phyloP scores from a whole-genome alignment of 257 asterid species.

The Galeopsis tetrahit region DNA sequence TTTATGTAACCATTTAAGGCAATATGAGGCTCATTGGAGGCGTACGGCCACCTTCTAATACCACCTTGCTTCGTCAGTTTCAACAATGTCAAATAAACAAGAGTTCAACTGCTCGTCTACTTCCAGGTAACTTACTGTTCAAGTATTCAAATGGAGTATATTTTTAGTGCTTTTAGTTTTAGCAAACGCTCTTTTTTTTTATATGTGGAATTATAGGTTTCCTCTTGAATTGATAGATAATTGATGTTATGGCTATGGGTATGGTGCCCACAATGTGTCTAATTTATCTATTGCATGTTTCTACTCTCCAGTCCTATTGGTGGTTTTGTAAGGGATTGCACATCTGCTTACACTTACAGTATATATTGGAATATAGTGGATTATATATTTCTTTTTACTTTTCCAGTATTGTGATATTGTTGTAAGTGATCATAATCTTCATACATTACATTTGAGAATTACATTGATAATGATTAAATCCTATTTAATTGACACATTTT shows the following conservation, averaged over 20 bases:
- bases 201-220: background rate
- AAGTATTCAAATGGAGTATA: too few relatives aligned
- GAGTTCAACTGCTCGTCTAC: constrained; percentile 28
- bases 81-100: constrained; percentile 32
- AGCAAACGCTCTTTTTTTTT: too few relatives aligned
- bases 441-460: constrained; percentile 6
- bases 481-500: background rate
- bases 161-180: too few relatives aligned
- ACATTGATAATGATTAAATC: constrained; percentile 13
- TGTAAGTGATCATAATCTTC: constrained; percentile 15
- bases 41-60: constrained; percentile 34
- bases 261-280: constrained; percentile 5
- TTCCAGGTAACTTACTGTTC: constrained; percentile 33
- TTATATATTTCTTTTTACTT: background rate
- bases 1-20: background rate
- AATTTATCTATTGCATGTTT: background rate
- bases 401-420: background rate
- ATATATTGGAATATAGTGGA: background rate
- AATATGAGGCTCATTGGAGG: constrained; percentile 43
- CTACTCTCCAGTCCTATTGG: background rate
- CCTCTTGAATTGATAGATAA: background rate
- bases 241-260: constrained; percentile 17
- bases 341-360: background rate
- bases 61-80: constrained; percentile 36
- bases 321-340: constrained; percentile 8